These are phyloP conservation scores for Linanthus parryae DNA, from an alignment of 148 eudicot species.

Conservation along the genomic window DNA sequence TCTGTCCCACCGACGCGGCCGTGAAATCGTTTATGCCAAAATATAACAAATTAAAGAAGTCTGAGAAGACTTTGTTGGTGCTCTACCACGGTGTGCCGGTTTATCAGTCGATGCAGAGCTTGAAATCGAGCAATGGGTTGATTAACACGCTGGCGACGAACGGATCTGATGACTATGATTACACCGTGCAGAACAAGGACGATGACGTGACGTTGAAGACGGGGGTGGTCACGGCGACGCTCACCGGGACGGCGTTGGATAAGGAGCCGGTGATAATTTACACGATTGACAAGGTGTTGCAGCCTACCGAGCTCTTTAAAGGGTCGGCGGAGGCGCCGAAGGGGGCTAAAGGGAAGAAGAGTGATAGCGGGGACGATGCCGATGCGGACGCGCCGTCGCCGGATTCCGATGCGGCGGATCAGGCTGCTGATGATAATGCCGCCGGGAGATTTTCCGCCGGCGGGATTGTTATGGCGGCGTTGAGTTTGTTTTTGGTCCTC, in stretches of 20 bases:
- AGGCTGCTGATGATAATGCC: conserved; percentile 26
- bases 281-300: conserved; percentile 55
- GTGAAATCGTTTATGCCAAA: conserved; percentile 54
- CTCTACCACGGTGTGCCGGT: conserved; percentile 64
- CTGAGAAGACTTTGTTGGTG: conserved; percentile 33
- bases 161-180: conserved; percentile 49
- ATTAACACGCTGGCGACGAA: conserved; percentile 70
- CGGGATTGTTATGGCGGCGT: conserved; percentile 15
- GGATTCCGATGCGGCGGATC: conserved; percentile 34
- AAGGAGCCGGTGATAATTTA: conserved; percentile 48
- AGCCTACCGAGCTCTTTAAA: conserved; percentile 62
- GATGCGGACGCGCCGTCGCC: conserved; percentile 33
- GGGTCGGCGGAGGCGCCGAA: conserved; percentile 28
- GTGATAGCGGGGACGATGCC: conserved; percentile 13
- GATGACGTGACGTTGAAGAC: conserved; percentile 63
- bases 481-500: conserved; percentile 24
- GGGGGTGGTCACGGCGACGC: conserved; percentile 44
- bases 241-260: conserved; percentile 58
- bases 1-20: conserved; percentile 53
- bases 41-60: conserved; percentile 53
- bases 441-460: conserved; percentile 23
- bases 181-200: conserved; percentile 53
- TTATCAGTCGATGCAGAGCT: conserved; percentile 50
- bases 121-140: conserved; percentile 56
- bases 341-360: conserved; percentile 19